Evolutionary conservation across 768 basidiomycete genomes (phyloP).

Genomic region (Cyclocybe cylindracea): DNA sequence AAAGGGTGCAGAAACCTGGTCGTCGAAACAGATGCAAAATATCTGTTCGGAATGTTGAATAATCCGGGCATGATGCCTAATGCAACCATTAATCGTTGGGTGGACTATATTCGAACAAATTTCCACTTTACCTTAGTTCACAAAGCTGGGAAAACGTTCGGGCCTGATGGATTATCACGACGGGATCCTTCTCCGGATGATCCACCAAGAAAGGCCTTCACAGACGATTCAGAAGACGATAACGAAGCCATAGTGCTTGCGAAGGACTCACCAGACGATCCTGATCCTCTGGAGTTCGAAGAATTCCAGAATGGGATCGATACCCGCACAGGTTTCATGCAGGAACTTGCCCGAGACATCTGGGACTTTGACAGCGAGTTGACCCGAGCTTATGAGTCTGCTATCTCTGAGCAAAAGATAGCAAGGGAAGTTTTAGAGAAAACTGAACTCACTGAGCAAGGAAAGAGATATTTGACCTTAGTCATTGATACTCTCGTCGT

Average conservation of each 20-base stretch:
- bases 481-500: background rate
- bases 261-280: background rate
- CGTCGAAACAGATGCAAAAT: slow-evolving; percentile 32
- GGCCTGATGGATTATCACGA: slow-evolving; percentile 33
- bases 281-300: slow-evolving; percentile 7
- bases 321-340: slow-evolving; percentile 3
- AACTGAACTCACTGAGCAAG: background rate
- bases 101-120: slow-evolving; percentile 26
- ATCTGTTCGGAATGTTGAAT: slow-evolving; percentile 33
- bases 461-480: background rate
- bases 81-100: slow-evolving; percentile 37
- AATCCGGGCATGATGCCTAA: slow-evolving; percentile 35
- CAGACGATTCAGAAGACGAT: background rate
- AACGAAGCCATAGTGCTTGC: background rate
- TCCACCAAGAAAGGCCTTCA: background rate
- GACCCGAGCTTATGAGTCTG: too few species aligned
- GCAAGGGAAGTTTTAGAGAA: background rate
- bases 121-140: slow-evolving; percentile 34
- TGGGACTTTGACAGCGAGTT: background rate
- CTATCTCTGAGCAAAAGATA: background rate
- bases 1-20: slow-evolving; percentile 27
- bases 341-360: background rate
- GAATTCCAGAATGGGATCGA: slow-evolving; percentile 10
- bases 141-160: slow-evolving; percentile 23
- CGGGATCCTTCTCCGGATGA: slow-evolving; percentile 14